These are phyloP conservation scores for Cystobasidium ongulense DNA, from an alignment of 768 basidiomycete species.

Conservation along the genomic window DNA sequence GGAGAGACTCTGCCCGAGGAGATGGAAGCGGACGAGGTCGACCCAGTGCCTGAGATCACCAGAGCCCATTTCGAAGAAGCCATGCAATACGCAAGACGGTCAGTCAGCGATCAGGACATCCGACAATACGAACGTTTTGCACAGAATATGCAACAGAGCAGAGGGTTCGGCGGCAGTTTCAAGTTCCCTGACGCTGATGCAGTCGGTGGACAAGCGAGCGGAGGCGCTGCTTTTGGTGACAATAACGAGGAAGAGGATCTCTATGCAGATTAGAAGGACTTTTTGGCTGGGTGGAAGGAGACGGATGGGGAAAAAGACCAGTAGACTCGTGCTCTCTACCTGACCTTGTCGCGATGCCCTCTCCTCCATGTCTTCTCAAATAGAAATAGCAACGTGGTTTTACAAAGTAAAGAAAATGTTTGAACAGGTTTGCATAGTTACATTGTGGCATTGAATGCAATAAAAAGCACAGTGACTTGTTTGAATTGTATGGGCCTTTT, in stretches of 20 bases:
- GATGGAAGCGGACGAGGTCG: conserved; percentile 65
- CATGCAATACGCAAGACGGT: conserved; percentile 93
- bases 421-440: background rate
- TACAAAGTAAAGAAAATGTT: background rate
- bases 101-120: conserved; percentile 92
- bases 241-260: conserved; percentile 40
- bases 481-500: too few relatives aligned
- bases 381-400: too few relatives aligned
- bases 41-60: conserved; percentile 61
- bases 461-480: background rate
- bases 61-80: conserved; percentile 97
- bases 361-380: too few relatives aligned
- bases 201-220: conserved; percentile 33
- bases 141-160: conserved; percentile 69
- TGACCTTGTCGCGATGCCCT: too few relatives aligned
- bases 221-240: conserved; percentile 44
- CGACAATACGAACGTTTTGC: conserved; percentile 97
- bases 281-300: too few relatives aligned
- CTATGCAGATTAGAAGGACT: conserved; percentile 18
- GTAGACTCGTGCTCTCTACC: too few relatives aligned
- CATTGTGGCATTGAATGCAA: background rate
- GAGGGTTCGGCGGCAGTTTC: conserved; percentile 89
- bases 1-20: conserved; percentile 56
- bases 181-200: conserved; percentile 81
- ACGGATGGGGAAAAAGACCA: too few relatives aligned